These are phyloP conservation scores for Mucor ambiguus DNA, from an alignment of 371 early-diverging fungal genomes.

Conservation along the genomic window DNA sequence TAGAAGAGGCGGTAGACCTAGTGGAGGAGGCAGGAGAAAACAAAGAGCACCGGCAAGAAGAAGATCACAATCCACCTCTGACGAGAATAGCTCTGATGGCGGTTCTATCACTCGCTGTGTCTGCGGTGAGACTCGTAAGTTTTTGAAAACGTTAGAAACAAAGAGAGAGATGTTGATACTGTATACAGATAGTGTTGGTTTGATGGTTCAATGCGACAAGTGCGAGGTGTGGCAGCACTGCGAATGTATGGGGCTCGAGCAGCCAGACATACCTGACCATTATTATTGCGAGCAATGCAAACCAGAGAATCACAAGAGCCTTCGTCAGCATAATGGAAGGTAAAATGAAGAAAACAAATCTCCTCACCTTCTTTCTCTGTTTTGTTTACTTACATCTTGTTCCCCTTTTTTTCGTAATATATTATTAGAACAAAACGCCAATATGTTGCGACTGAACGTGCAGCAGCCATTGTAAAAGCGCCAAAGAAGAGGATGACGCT, in stretches of 20 bases:
- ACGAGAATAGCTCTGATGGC: slow-evolving; percentile 46
- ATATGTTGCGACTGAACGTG: slow-evolving; percentile 19
- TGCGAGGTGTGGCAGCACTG: slow-evolving; percentile 92
- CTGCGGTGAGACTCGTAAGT: slow-evolving; percentile 69
- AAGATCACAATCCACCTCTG: slow-evolving; percentile 36
- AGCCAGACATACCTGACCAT: slow-evolving; percentile 73
- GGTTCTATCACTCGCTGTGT: slow-evolving; percentile 78
- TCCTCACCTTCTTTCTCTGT: background rate
- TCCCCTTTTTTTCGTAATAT: background rate
- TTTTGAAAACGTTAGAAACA: background rate
- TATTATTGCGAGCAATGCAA: slow-evolving; percentile 87
- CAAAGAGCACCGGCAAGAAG: slow-evolving; percentile 17
- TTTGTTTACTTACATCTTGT: background rate
- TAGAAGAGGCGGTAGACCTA: slow-evolving; percentile 20
- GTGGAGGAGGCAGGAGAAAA: slow-evolving; percentile 5
- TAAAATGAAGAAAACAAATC: slow-evolving; percentile 11
- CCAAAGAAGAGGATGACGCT: slow-evolving; percentile 63
- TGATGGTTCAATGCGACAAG: slow-evolving; percentile 88
- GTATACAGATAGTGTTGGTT: slow-evolving; percentile 53
- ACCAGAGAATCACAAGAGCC: slow-evolving; percentile 27
- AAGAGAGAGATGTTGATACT: background rate
- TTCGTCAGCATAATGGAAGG: slow-evolving; percentile 29
- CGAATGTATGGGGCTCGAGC: slow-evolving; percentile 76
- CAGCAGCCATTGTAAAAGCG: slow-evolving; percentile 18
- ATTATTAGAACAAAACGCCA: slow-evolving; percentile 23